Percentiles rank a stretch among this genome's conserved stretches.
These are phyloP conservation scores for Rhododendron henanense DNA, from an alignment of 148 eudicot species.

Conservation along the genomic window DNA sequence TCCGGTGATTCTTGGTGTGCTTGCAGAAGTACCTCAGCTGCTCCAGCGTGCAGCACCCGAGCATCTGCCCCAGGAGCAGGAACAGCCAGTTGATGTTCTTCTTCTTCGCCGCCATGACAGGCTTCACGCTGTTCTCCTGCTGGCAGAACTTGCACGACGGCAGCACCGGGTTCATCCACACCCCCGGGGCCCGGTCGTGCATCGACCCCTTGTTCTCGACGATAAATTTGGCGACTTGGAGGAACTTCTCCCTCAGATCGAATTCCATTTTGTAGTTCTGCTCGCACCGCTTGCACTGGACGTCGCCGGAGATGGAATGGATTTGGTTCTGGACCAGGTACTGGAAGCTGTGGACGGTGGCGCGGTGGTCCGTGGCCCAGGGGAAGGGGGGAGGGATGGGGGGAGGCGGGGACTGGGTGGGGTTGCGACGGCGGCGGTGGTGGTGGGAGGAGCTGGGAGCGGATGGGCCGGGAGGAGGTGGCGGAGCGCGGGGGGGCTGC, in stretches of 20 bases:
- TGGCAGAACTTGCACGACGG: slow-evolving; percentile 42
- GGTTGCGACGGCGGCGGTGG: neutral
- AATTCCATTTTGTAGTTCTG: slow-evolving; percentile 22
- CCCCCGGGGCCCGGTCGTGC: slow-evolving; percentile 40
- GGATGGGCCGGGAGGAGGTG: neutral
- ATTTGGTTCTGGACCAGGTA: slow-evolving; percentile 22
- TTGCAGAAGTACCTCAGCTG: slow-evolving; percentile 74
- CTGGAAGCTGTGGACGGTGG: slow-evolving; percentile 28
- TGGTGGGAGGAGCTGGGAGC: neutral
- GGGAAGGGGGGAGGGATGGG: slow-evolving; percentile 34
- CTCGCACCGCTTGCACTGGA: slow-evolving; percentile 67
- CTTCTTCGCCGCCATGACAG: slow-evolving; percentile 39
- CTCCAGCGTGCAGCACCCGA: slow-evolving; percentile 54
- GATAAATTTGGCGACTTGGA: slow-evolving; percentile 23
- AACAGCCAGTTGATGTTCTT: slow-evolving; percentile 65
- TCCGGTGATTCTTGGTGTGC: slow-evolving; percentile 56
- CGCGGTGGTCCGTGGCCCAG: slow-evolving; percentile 60
- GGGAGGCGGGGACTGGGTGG: neutral
- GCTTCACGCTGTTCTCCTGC: slow-evolving; percentile 40
- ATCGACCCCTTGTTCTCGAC: neutral
- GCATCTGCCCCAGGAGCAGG: slow-evolving; percentile 51
- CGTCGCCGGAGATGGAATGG: slow-evolving; percentile 28
- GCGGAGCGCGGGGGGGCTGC: neutral
- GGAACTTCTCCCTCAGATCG: slow-evolving; percentile 36
- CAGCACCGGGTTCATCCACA: slow-evolving; percentile 33